Conservation (phyloP, 441 rosid genomes). For the Syzygium syzygioides region DNA sequence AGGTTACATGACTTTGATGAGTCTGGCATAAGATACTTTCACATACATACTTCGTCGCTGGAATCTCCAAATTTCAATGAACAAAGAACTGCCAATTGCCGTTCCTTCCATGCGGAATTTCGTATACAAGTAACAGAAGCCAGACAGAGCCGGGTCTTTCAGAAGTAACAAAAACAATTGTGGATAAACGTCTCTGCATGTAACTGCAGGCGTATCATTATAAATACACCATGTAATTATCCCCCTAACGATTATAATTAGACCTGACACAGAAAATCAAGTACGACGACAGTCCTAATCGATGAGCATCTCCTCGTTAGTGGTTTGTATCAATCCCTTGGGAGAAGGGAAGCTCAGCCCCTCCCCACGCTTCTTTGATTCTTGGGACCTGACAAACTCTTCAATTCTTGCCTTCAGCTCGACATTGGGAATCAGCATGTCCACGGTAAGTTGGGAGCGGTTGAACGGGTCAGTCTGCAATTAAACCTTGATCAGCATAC, state of each 20-base stretch:
- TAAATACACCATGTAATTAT: background rate
- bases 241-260: background rate
- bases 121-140: background rate
- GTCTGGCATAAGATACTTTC: background rate
- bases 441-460: constrained; percentile 81
- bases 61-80: background rate
- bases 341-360: constrained; percentile 42
- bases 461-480: constrained; percentile 93
- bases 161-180: background rate
- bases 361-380: constrained; percentile 47
- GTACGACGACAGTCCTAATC: constrained; percentile 36
- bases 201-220: background rate
- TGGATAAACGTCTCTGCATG: background rate
- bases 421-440: constrained; percentile 72
- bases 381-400: constrained; percentile 66
- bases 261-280: background rate
- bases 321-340: constrained; percentile 69
- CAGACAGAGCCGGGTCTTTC: background rate
- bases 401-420: constrained; percentile 81
- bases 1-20: background rate
- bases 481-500: constrained; percentile 6
- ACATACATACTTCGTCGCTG: background rate
- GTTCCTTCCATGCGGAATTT: background rate
- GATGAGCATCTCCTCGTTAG: constrained; percentile 72
- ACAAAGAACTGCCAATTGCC: background rate